Evolutionary conservation across 331 rosid species (phyloP).

Genomic region (Cucumis variabilis): DNA sequence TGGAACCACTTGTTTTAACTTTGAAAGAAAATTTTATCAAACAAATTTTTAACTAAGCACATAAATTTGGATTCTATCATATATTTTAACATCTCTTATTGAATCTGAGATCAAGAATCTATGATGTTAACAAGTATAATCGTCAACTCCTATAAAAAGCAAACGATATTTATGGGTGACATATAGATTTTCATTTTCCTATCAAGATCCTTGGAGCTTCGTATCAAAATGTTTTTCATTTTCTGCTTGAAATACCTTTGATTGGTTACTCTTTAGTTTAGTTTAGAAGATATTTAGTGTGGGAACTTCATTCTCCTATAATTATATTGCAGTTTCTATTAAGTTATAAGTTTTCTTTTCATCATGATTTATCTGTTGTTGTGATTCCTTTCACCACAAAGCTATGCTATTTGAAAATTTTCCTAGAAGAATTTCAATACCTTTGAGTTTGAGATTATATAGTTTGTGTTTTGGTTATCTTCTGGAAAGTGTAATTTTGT

Average conservation of each 20-base stretch:
- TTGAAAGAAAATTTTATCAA: too few relatives aligned
- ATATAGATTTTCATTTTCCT: not conserved
- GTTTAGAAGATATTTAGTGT: not conserved
- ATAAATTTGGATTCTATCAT: not conserved
- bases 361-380: not conserved
- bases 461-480: not conserved
- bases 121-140: not conserved
- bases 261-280: not conserved
- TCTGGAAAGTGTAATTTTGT: not conserved
- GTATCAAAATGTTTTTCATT: not conserved
- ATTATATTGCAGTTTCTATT: not conserved
- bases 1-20: too few relatives aligned
- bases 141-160: not conserved
- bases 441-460: not conserved
- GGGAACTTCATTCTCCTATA: not conserved
- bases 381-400: not conserved
- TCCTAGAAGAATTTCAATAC: not conserved
- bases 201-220: not conserved
- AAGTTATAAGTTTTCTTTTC: not conserved
- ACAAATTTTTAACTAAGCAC: too few relatives aligned
- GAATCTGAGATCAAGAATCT: not conserved
- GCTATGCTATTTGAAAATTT: not conserved
- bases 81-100: not conserved
- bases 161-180: not conserved
- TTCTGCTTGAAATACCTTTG: not conserved